Percentiles rank a stretch among this genome's conserved stretches.
Evolutionary conservation across 768 basidiomycete genomes (phyloP).

Genomic region (Chiua virens): DNA sequence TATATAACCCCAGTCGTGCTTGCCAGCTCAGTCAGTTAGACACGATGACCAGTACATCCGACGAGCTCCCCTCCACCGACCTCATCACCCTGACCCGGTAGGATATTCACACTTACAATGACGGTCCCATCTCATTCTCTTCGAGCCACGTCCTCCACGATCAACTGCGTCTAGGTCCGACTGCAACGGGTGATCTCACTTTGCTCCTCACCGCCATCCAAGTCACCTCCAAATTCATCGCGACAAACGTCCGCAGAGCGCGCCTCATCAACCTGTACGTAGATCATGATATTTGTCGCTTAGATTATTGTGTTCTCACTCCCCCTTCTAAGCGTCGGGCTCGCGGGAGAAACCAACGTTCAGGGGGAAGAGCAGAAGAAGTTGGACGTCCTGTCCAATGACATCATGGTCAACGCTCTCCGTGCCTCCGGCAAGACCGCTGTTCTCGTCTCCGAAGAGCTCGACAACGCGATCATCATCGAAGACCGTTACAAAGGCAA

Average conservation of each 20-base stretch:
- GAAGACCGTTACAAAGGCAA: slow-evolving; percentile 76
- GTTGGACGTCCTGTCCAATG: slow-evolving; percentile 94
- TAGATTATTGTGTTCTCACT: neutral
- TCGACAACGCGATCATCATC: slow-evolving; percentile 90
- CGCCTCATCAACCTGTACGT: slow-evolving; percentile 94
- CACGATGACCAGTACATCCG: slow-evolving; percentile 33
- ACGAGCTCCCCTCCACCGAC: slow-evolving; percentile 79
- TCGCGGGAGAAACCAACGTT: slow-evolving; percentile 95
- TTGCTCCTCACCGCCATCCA: slow-evolving; percentile 94
- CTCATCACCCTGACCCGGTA: slow-evolving; percentile 92
- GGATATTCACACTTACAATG: slow-evolving; percentile 16
- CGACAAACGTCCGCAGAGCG: slow-evolving; percentile 96
- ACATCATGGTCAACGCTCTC: slow-evolving; percentile 98
- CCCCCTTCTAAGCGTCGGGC: slow-evolving; percentile 67
- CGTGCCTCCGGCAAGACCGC: slow-evolving; percentile 95
- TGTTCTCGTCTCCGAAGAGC: slow-evolving; percentile 95
- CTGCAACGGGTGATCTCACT: slow-evolving; percentile 92
- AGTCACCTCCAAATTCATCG: slow-evolving; percentile 95
- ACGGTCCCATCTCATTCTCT: slow-evolving; percentile 2
- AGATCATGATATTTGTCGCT: neutral
- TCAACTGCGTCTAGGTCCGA: slow-evolving; percentile 76
- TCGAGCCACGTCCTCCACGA: slow-evolving; percentile 83
- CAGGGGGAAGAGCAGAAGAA: slow-evolving; percentile 99
- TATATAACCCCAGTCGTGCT: slow-evolving; percentile 7
- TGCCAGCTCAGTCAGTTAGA: neutral